These are phyloP conservation scores for Populus alba DNA, from an alignment of 345 rosid species.

Conservation along the genomic window DNA sequence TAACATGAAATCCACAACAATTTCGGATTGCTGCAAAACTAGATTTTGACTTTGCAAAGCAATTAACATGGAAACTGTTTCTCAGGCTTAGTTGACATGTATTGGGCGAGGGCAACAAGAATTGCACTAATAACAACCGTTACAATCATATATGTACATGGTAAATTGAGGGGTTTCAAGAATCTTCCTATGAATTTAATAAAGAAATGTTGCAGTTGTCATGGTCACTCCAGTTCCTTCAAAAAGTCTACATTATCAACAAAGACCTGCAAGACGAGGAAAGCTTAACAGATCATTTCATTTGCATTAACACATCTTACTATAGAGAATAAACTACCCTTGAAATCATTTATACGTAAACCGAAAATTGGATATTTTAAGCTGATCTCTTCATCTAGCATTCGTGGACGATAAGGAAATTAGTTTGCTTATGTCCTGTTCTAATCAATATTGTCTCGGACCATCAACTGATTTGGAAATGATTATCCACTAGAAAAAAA, in stretches of 20 bases:
- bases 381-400: neutral
- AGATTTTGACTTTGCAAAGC: slow-evolving; percentile 10
- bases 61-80: slow-evolving; percentile 4
- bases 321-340: neutral
- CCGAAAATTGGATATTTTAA: neutral
- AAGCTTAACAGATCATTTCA: neutral
- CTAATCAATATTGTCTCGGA: neutral
- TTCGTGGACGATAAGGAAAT: neutral
- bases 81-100: too few relatives aligned
- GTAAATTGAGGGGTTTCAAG: neutral
- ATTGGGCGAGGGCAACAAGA: too few relatives aligned
- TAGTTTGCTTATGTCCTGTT: neutral
- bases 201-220: neutral
- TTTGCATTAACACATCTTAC: neutral
- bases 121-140: neutral
- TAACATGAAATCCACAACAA: slow-evolving; percentile 17
- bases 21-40: slow-evolving; percentile 12
- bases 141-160: neutral
- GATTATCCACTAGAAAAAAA: neutral
- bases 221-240: slow-evolving; percentile 33
- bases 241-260: slow-evolving; percentile 37
- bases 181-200: slow-evolving; percentile 1
- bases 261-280: slow-evolving; percentile 28
- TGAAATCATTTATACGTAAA: neutral
- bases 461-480: neutral